Evolutionary conservation across 1,284 basidiomycete species (phyloP), one percentile per base, ranked within the genome.

Genomic region (Ceraceosorus guamensis): DNA sequence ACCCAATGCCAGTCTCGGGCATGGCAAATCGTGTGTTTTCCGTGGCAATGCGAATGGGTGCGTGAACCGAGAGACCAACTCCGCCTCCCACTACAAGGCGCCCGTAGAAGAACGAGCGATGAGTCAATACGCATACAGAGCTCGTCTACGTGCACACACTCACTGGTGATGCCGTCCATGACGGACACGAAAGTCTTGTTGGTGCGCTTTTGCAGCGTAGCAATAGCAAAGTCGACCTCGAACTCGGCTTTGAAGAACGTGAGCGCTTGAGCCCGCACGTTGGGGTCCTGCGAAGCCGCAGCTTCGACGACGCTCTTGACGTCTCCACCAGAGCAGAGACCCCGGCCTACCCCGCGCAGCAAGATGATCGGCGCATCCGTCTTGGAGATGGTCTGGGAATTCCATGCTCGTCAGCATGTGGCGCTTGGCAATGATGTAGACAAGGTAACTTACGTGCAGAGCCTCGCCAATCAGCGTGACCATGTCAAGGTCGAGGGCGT

Each of bases 21-120:
- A 98, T 98, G n/a, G 91, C 88, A 41, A 71, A 71, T 46, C 75
- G n/a, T 0, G 93, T 96, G 46, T 87, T 87, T 77, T 96, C 91
- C 3, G 95, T 97, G 3, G 92, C 92, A 57, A 99, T 83, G 61
- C 95, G 83, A 79, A 98, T 91, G 0, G 86, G 83, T 4, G 91
- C 92, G 62, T 88, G 85, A n/a, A 87, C 84, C 34, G 85, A 83
- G 53, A 98, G 83, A 48, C 95, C 95, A 35, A 89, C 89, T 50
- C 95, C 95, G 56, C 95, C 95, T 44, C 95, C 95, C 88, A 97
- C 91, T 91, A n/a, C n/a, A n/a, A n/a, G n/a, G n/a, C n/a, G n/a
- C n/a, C n/a, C n/a, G 63, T 41, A 53, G 65, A 58, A 32, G 57
- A 59, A 44, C 59, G 49, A 83, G 88, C 66, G 73, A 93, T 90